Base-by-base conservation (phyloP, 306 rosid genomes). In the Dryas alaskensis region DNA sequence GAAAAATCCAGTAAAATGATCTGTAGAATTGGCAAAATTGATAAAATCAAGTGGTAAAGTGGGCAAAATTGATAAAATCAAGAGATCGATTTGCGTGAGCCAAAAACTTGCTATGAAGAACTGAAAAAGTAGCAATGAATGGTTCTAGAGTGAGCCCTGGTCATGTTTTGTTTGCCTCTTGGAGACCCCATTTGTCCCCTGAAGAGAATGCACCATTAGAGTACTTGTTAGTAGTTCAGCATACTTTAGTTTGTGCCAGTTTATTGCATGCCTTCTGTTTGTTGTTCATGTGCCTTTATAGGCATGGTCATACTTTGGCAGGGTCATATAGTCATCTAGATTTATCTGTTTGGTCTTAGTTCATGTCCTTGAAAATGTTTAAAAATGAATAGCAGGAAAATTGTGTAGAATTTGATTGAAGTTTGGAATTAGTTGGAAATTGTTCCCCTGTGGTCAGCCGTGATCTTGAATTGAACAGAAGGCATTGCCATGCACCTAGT, bases 301-400 rank as follows among this genome's bases (percentile, higher is more conserved):
- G 37, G 37, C 37, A 10, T 22, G 19, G 6, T 59, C 40, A 5
- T 19, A 31, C 37, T 19, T 57, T 57, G 61, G 39, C 37, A 25
- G 59, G 59, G n/a, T 53, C 9, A n/a, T 7, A 9, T 19, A 48
- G 9, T 12, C 52, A 48, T 7, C 52, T 57, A 57, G 4, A 50
- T 37, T 50, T 67, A 67, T 31, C 27, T 48, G 59, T 49, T 67
- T 64, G 69, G 51, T n/a, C 45, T 62, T 40, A 8, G 25, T 62
- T 62, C 47, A 13, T 39, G 46, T 47, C 67, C 16, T 2, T 62
- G 48, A 22, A 17, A 39, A n/a, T 4, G 3, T 54, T 27, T 27
- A 10, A 10, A 44, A 12, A 60, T 27, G 14, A 19, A 43, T 16
- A 4, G 13, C 12, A 49, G 46, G 43, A 19, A 6, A 45, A 4